Evolutionary conservation across 2,329 filamentous ascomycete genomes (phyloP), one percentile per base, ranked within the genome.

Genomic region (Colletotrichum sp.): DNA sequence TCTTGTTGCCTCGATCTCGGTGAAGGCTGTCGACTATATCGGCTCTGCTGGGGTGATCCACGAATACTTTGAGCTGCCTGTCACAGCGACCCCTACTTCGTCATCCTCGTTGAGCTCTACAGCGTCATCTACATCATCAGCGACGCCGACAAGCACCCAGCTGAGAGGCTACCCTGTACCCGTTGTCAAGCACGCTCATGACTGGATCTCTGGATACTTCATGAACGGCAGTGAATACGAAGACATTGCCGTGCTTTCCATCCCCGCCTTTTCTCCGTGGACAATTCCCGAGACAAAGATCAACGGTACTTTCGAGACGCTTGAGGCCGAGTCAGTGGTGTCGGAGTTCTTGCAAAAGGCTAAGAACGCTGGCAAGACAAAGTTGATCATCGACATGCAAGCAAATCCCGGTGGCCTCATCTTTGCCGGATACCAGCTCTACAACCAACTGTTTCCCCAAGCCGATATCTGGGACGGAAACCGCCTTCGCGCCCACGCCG

Each of bases 351-450:
- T 93, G n/a, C 83, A 85, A 0, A 82, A 85, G 59, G 87, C 87
- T 13, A 86, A 87, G 55, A 78, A 81, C 3, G 84, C 84, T 3
- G 86, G 87, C 3, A 92, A 92, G 80, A 90, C 85, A 3, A 92
- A 90, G 81, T 84, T 95, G 6, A 86, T 94, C 36, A 89, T 95
- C 74, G 93, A 95, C 77, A 80, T 94, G 12, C 88, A 89, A 6
- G 87, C 85, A 5, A 95, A 95, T 77, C 85, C 85, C 1, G 93
- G 93, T 52, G 93, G 93, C 1, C 82, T 83, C 62, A 80, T 91
- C 16, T 79, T 85, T 10, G 84, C 87, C 12, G 89, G 87, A 3
- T 86, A 85, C 55, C 87, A 89, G 60, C 79, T 88, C 1, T 92
- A 92, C 80, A 82, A 83, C 8, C 80, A 86, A 36, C 80, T 85